Evolutionary conservation across 306 rosid genomes (phyloP).

Genomic region (Corylus avellana): DNA sequence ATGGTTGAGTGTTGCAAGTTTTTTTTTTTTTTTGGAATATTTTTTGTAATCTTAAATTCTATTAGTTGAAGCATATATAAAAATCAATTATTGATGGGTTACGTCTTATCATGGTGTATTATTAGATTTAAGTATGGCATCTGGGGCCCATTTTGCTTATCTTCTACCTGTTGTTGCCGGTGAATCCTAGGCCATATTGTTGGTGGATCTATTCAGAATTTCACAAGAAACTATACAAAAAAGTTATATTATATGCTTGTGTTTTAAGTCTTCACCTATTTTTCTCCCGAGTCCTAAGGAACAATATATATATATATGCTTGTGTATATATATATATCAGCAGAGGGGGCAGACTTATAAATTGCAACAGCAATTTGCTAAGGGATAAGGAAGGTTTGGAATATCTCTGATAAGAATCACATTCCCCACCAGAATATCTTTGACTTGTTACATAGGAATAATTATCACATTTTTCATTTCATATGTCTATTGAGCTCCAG

Average conservation of each 20-base stretch:
- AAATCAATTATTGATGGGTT: slow-evolving; percentile 51
- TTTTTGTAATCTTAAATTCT: slow-evolving; percentile 1
- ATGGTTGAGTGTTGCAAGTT: not conserved
- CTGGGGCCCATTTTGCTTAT: slow-evolving; percentile 43
- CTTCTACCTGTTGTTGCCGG: slow-evolving; percentile 35
- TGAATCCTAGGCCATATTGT: slow-evolving; percentile 38
- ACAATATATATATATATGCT: too few species aligned
- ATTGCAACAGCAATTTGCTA: not conserved
- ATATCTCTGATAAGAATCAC: not conserved
- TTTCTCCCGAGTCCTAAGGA: not conserved
- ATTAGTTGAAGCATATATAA: slow-evolving; percentile 15
- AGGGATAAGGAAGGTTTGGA: not conserved
- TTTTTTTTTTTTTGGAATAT: not conserved
- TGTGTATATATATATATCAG: too few species aligned
- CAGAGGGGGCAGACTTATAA: too few species aligned
- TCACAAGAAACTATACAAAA: not conserved
- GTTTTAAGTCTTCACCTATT: not conserved
- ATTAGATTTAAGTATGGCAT: slow-evolving; percentile 4
- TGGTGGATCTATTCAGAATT: slow-evolving; percentile 40
- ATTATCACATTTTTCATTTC: not conserved
- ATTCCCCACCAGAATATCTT: too few species aligned
- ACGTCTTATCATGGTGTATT: slow-evolving; percentile 41
- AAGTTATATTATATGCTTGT: not conserved
- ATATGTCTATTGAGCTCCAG: not conserved
- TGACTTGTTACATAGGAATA: too few species aligned